Evolutionary conservation across 192 early-diverging fungal species (phyloP), one percentile per base, ranked within the genome.

Genomic region (Backusella sp.): DNA sequence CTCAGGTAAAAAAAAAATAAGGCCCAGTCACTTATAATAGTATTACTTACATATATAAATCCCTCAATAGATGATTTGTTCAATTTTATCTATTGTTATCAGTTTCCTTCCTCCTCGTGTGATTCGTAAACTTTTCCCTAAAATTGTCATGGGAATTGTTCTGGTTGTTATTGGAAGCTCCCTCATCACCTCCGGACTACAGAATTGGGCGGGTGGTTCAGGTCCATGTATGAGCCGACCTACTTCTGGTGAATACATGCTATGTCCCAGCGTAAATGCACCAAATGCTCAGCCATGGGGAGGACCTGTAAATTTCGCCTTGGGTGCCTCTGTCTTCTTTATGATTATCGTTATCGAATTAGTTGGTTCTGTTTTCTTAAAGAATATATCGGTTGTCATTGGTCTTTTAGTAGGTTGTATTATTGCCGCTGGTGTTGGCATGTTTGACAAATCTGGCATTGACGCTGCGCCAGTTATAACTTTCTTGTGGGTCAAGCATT

Each of bases 261-360:
- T 84, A 30, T 88, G 87, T 66, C 82, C 87, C 14, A 69, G 36
- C 41, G 66, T 83, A 28, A 74, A 75, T 23, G 78, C 85, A 0
- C 87, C 87, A 0, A 87, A 85, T 52, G 85, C 87, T 14, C 80
- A 82, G 1, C 87, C 87, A 1, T 88, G 87, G 87, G 87, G 87
- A 6, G 74, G 74, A 21, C 79, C 82, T 9, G 73, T 77, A 12
- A 88, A 83, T 74, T 77, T 88, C n/a, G 87, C 87, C 41, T 73
- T 88, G 4, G 87, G 87, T 14, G 80, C 86, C n/a, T 34, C 80
- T 56, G 86, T 87, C n/a, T 88, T 83, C n/a, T 68, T 76, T 3
- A 67, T 69, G 15, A 88, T 88, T 66, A 80, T 88, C n/a, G 1
- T 88, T 19, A 78, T 88, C 11, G 87, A 88, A 72, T 79, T 84